phyloP scores from a whole-genome alignment of 371 early-diverging fungal species.

The Zychaea mexicana region DNA sequence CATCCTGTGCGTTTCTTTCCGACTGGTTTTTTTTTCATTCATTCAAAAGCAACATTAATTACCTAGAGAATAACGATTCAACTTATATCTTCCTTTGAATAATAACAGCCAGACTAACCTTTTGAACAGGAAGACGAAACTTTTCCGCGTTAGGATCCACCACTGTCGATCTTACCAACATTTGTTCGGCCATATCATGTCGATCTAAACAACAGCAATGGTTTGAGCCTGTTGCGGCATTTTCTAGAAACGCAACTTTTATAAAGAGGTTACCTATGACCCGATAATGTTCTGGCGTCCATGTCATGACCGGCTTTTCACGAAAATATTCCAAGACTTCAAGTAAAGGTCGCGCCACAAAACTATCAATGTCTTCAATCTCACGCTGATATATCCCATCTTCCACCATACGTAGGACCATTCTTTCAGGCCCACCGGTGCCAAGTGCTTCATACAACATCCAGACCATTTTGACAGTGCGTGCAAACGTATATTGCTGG shows the following conservation, averaged over 20 bases:
- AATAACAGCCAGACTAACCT: background rate
- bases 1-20: background rate
- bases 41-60: background rate
- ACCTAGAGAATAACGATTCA: too few relatives aligned
- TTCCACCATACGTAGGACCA: constrained; percentile 29
- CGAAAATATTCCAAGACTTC: constrained; percentile 44
- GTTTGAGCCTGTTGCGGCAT: background rate
- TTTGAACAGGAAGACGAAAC: constrained; percentile 3
- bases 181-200: constrained; percentile 64
- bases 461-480: constrained; percentile 18
- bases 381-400: constrained; percentile 30
- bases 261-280: constrained; percentile 44
- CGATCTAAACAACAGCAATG: constrained; percentile 40
- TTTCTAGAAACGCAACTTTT: background rate
- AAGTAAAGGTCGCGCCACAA: constrained; percentile 49
- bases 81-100: background rate
- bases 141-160: constrained; percentile 1
- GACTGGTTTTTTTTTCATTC: background rate
- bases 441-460: constrained; percentile 12
- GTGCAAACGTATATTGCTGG: constrained; percentile 6
- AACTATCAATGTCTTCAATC: constrained; percentile 43
- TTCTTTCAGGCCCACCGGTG: background rate
- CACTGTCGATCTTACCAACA: constrained; percentile 1
- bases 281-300: constrained; percentile 44
- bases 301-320: constrained; percentile 38